Base-by-base conservation (phyloP, 495 filamentous ascomycete genomes). In the Aspergillus homomorphus region DNA sequence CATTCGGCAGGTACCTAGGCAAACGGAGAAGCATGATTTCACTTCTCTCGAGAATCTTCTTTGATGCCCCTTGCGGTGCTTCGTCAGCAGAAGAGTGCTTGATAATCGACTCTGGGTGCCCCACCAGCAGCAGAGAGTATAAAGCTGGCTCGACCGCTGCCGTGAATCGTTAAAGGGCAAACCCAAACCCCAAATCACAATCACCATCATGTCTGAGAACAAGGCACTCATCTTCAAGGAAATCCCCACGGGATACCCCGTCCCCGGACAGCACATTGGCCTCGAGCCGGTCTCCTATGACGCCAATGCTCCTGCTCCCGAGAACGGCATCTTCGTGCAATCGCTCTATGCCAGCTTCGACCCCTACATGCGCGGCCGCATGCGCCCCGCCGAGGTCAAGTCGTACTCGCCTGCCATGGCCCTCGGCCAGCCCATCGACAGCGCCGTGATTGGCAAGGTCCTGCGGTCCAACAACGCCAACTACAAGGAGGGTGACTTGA, bases 331-430 rank as follows among this genome's bases (percentile, higher is more conserved):
- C 24, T 83, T 86, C 38, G 68, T 87, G 55, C 84, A 88, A 70
- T 87, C 88, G 59, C 81, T 89, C 68, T 91, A 87, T 69, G 79
- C 86, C 70, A 95, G 90, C 57, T 89, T 87, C 72, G 92, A 97
- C 75, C 92, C 92, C 8, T 96, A 96, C 79, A 85, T 88, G 74
- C 88, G 92, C 26, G 89, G 90, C 53, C 81, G 83, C 53, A 82
- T 84, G 82, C 75, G 80, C 38, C 45, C 66, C 38, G 62, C 75
- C 7, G 69, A 77, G 28, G 58, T 68, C 62, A 83, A 88, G 67
- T 90, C 87, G 3, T 92, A 91, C 74, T 59, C 75, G 12, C 76
- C 85, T 3, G 66, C 85, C 18, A 91, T 80, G 66, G 56, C 55
- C 0, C 70, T 90, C 24, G 72, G 77, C 55, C 64, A 80, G 51